phyloP scores from a whole-genome alignment of 2,329 filamentous ascomycete species.

The Fusarium setosum region DNA sequence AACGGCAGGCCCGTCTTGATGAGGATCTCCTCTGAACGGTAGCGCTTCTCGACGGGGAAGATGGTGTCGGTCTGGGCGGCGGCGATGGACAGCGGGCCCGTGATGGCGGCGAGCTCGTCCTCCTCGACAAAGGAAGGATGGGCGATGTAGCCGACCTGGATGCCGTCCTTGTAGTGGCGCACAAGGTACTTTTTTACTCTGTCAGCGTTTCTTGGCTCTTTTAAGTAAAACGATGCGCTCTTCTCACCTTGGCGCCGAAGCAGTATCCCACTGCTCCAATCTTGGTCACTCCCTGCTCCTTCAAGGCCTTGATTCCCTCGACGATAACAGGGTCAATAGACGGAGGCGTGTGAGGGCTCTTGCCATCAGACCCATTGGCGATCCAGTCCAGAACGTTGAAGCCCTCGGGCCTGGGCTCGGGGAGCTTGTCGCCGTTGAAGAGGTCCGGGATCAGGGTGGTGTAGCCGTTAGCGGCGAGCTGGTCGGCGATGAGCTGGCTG shows the following conservation, averaged over 20 bases:
- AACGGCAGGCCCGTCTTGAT: constrained; percentile 65
- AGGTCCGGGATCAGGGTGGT: constrained; percentile 52
- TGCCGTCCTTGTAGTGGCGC: constrained; percentile 69
- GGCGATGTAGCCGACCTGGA: constrained; percentile 71
- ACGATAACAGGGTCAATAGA: constrained; percentile 49
- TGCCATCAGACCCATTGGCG: constrained; percentile 56
- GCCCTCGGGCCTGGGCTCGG: constrained; percentile 38
- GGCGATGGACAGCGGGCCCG: constrained; percentile 69
- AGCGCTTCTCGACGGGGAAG: constrained; percentile 66
- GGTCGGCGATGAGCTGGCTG: constrained; percentile 55
- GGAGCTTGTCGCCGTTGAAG: constrained; percentile 51
- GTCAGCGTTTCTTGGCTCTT: neutral
- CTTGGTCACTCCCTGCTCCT: constrained; percentile 60
- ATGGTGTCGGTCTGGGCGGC: constrained; percentile 72
- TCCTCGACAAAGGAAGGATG: constrained; percentile 72
- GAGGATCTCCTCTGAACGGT: constrained; percentile 70
- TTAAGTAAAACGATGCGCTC: accelerated
- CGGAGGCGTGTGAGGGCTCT: constrained; percentile 56
- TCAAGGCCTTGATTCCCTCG: constrained; percentile 64
- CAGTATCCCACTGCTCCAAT: constrained; percentile 73
- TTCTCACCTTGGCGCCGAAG: constrained; percentile 70
- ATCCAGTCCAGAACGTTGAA: constrained; percentile 50
- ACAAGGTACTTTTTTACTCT: constrained; percentile 69
- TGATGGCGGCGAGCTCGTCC: constrained; percentile 68
- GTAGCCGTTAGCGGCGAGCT: constrained; percentile 53